Percentiles rank a stretch among this genome's conserved stretches.
Evolutionary conservation across 768 basidiomycete genomes (phyloP).

Genomic region (Trametes gibbosa): DNA sequence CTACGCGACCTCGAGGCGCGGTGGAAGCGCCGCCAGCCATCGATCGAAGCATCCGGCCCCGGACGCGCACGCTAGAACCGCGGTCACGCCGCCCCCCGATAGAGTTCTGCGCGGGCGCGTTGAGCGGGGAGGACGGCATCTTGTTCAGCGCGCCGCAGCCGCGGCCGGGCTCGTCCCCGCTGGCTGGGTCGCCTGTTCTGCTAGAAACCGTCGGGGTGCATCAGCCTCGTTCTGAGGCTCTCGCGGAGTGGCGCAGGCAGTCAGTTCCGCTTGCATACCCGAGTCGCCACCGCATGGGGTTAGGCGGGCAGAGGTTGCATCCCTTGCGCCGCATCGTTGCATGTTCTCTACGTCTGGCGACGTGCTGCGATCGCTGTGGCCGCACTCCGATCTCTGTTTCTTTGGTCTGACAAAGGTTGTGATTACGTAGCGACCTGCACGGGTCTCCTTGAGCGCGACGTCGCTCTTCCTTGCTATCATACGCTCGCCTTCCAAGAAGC

Average conservation of each 20-base stretch:
- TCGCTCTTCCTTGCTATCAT: constrained; percentile 11
- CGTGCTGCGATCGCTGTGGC: no score
- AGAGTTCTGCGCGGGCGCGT: constrained; percentile 11
- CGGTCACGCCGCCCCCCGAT: constrained; percentile 3
- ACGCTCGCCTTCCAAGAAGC: constrained; percentile 14
- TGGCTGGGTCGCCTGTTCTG: background rate
- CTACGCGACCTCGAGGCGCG: constrained; percentile 15
- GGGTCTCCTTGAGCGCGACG: constrained; percentile 11
- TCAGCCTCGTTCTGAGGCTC: background rate
- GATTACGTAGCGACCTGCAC: constrained; percentile 17
- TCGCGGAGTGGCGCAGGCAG: background rate
- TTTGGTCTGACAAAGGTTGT: constrained; percentile 5
- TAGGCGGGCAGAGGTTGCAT: no score
- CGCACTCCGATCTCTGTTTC: background rate
- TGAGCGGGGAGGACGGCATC: constrained; percentile 2
- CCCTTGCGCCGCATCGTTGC: no score
- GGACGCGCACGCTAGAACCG: constrained; percentile 15
- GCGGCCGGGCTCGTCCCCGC: background rate
- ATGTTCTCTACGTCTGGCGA: background rate
- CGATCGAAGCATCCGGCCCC: constrained; percentile 16
- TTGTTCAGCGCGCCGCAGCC: background rate
- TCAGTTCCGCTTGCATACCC: background rate
- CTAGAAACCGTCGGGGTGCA: background rate
- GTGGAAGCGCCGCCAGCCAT: constrained; percentile 6
- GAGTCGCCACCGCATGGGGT: constrained; percentile 7